Evolutionary conservation across 768 basidiomycete genomes (phyloP).

Genomic region (Pleurotus eryngii): DNA sequence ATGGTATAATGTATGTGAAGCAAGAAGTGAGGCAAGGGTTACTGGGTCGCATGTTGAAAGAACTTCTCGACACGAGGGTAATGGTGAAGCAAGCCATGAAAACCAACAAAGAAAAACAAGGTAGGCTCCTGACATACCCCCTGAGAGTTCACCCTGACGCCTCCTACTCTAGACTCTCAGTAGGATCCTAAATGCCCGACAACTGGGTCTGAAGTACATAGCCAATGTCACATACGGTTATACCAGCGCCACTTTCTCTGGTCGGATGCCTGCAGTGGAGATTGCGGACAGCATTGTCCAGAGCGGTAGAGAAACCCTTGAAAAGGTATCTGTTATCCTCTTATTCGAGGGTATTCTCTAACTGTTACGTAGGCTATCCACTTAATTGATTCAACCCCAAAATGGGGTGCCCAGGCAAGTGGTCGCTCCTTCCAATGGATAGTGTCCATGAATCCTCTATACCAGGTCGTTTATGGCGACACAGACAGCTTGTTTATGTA

Average conservation of each 20-base stretch:
- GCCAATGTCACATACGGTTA: constrained; percentile 96
- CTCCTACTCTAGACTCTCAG: constrained; percentile 53
- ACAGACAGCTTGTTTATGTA: constrained; percentile 93
- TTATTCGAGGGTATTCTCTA: not conserved
- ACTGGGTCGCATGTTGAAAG: constrained; percentile 86
- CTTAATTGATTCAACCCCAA: constrained; percentile 67
- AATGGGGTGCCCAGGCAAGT: constrained; percentile 77
- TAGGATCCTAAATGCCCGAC: constrained; percentile 83
- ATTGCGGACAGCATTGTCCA: constrained; percentile 98
- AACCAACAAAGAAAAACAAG: constrained; percentile 64
- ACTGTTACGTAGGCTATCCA: constrained; percentile 63
- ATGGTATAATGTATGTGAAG: constrained; percentile 94
- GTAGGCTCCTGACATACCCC: constrained; percentile 32
- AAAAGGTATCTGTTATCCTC: constrained; percentile 57
- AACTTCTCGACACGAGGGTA: constrained; percentile 90
- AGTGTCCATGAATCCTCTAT: not conserved
- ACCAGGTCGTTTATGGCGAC: constrained; percentile 89
- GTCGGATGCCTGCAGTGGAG: constrained; percentile 97
- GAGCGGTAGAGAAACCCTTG: constrained; percentile 91
- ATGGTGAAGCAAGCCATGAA: constrained; percentile 99
- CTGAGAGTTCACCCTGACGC: not conserved
- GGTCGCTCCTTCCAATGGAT: not conserved
- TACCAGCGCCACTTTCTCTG: constrained; percentile 90
- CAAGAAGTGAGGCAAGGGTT: constrained; percentile 79
- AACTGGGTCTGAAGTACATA: constrained; percentile 91